Conservation (phyloP, 805 yeast species). For the Schizosaccharomyces cryophilus region DNA sequence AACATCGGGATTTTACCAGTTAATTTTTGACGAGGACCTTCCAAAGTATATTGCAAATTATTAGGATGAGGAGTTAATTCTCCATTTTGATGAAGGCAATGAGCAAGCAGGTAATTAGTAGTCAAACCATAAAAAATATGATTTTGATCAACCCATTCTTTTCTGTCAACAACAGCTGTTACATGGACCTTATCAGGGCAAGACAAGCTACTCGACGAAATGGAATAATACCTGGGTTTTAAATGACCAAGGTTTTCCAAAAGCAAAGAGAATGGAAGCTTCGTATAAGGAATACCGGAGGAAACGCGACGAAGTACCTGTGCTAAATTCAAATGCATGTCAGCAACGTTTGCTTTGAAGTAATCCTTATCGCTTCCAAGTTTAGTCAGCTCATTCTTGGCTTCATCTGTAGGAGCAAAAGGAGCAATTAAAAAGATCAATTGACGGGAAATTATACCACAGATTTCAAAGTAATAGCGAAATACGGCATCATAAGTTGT, state of each 20-base stretch:
- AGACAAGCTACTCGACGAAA: slow-evolving; percentile 63
- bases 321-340: slow-evolving; percentile 43
- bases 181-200: slow-evolving; percentile 41
- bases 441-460: slow-evolving; percentile 86
- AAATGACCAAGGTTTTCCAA: slow-evolving; percentile 59
- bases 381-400: slow-evolving; percentile 22
- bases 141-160: slow-evolving; percentile 17
- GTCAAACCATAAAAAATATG: slow-evolving; percentile 59
- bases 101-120: slow-evolving; percentile 59
- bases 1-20: slow-evolving; percentile 53
- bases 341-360: slow-evolving; percentile 42
- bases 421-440: slow-evolving; percentile 44
- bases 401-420: slow-evolving; percentile 50
- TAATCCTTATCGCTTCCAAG: slow-evolving; percentile 44
- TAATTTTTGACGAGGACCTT: slow-evolving; percentile 57
- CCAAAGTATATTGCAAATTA: slow-evolving; percentile 37
- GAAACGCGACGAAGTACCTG: slow-evolving; percentile 46
- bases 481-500: slow-evolving; percentile 72
- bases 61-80: slow-evolving; percentile 14
- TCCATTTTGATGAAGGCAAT: slow-evolving; percentile 27
- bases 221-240: slow-evolving; percentile 89
- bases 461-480: slow-evolving; percentile 69
- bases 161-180: slow-evolving; percentile 69
- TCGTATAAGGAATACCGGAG: slow-evolving; percentile 39
- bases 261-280: slow-evolving; percentile 62